Evolutionary conservation across 106 monocot species (phyloP).

Genomic region (Dioscorea dumetorum): DNA sequence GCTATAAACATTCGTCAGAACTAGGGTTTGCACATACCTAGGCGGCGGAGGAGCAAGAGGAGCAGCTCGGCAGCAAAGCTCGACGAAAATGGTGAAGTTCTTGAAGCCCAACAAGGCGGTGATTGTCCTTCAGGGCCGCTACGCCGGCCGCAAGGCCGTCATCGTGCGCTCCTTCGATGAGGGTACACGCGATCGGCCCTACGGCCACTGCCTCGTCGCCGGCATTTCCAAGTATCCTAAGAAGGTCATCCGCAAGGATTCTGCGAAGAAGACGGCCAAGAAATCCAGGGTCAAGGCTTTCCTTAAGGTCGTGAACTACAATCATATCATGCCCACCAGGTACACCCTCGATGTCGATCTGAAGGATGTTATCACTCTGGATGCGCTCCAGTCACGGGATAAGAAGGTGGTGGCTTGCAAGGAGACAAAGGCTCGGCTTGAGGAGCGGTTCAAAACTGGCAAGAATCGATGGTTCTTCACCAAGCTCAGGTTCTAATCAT

Average conservation of each 20-base stretch:
- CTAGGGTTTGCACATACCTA: background rate
- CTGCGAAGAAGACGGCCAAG: constrained; percentile 46
- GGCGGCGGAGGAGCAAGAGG: background rate
- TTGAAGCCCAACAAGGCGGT: constrained; percentile 38
- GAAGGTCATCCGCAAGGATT: constrained; percentile 41
- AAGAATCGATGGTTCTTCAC: constrained; percentile 26
- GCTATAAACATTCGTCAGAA: too few species aligned
- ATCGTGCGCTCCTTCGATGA: constrained; percentile 28
- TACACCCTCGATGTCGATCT: constrained; percentile 64
- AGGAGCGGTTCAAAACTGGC: constrained; percentile 55
- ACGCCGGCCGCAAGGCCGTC: constrained; percentile 37
- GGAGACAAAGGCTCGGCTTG: constrained; percentile 45
- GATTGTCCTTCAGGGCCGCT: constrained; percentile 53
- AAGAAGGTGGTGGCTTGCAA: constrained; percentile 48
- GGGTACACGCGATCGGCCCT: constrained; percentile 31
- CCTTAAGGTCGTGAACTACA: constrained; percentile 63
- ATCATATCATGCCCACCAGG: constrained; percentile 57
- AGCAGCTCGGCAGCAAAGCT: background rate
- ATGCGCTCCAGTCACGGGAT: constrained; percentile 36
- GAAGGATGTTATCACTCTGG: constrained; percentile 43
- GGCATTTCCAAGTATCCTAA: constrained; percentile 34
- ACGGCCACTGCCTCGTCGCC: constrained; percentile 33
- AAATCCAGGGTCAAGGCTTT: constrained; percentile 64
- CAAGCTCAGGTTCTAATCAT: constrained; percentile 20
- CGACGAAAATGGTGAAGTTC: constrained; percentile 30